A percentile compares a stretch with the other conserved stretches of the same genome.
These are phyloP conservation scores for Mangifera indica DNA, from an alignment of 345 rosid genomes.

Conservation along the genomic window DNA sequence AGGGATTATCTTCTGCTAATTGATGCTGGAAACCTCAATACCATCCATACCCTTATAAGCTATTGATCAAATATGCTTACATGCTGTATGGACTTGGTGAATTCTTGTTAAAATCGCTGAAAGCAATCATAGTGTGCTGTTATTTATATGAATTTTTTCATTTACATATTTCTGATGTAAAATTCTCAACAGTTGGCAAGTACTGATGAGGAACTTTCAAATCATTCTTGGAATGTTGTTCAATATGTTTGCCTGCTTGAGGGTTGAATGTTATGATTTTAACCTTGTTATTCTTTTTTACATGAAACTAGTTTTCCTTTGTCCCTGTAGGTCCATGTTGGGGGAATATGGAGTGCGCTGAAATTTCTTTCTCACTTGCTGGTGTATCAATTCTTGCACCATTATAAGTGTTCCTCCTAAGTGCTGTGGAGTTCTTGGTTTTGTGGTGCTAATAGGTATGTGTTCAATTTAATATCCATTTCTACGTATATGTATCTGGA, in stretches of 20 bases:
- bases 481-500: constrained; percentile 2
- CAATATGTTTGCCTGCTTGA: neutral
- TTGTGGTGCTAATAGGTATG: constrained; percentile 58
- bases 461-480: constrained; percentile 8
- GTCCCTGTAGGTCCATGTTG: constrained; percentile 59
- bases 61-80: no score
- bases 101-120: neutral
- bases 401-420: constrained; percentile 53
- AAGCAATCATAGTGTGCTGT: neutral
- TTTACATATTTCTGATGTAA: neutral
- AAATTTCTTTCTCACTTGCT: constrained; percentile 95
- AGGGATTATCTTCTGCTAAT: no score
- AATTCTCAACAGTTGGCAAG: neutral
- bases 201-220: neutral
- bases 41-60: no score
- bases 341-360: constrained; percentile 91
- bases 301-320: neutral
- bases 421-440: constrained; percentile 73
- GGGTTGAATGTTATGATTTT: constrained; percentile 1
- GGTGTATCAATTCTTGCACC: constrained; percentile 71
- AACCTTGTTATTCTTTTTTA: constrained; percentile 12
- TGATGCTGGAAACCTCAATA: no score
- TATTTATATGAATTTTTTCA: constrained; percentile 4
- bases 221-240: neutral
- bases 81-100: neutral